These are phyloP conservation scores for Aegilops umbellulata DNA, from an alignment of 176 grass and related monocot species.

Conservation along the genomic window DNA sequence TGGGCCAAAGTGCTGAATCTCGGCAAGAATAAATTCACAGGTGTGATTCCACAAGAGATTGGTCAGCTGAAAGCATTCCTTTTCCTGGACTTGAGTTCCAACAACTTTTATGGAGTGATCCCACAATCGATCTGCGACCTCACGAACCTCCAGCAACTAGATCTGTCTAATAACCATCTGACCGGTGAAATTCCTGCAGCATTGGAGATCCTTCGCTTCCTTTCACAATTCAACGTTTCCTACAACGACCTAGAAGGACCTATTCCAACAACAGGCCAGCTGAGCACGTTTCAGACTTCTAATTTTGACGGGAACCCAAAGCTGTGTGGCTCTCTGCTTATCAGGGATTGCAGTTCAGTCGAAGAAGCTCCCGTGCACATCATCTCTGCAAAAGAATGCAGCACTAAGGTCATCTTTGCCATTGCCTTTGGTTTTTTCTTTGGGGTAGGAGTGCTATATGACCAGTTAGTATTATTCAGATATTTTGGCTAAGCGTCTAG, in stretches of 20 bases:
- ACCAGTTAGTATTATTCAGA: background rate
- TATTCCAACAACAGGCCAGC: slow-evolving; percentile 15
- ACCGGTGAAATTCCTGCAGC: background rate
- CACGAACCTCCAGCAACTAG: too few species aligned
- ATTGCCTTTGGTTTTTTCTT: background rate
- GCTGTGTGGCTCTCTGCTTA: background rate
- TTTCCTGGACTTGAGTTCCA: too few species aligned
- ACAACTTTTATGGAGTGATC: too few species aligned
- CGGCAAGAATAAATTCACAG: too few species aligned
- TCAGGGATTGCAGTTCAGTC: background rate
- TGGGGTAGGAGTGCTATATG: background rate
- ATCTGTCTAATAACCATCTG: background rate
- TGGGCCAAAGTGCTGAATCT: too few species aligned
- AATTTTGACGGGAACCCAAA: slow-evolving; percentile 25
- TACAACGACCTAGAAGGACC: slow-evolving; percentile 21
- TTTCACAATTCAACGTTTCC: slow-evolving; percentile 7
- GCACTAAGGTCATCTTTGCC: background rate
- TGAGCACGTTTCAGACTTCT: slow-evolving; percentile 3
- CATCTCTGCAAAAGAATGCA: too few species aligned
- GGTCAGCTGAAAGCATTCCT: too few species aligned
- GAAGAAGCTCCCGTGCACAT: background rate
- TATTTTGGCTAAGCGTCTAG: background rate
- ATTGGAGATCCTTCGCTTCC: slow-evolving; percentile 3
- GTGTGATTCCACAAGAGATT: too few species aligned
- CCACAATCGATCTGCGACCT: too few species aligned